phyloP scores from a whole-genome alignment of 192 early-diverging fungal species.

The Martensiomyces pterosporus region DNA sequence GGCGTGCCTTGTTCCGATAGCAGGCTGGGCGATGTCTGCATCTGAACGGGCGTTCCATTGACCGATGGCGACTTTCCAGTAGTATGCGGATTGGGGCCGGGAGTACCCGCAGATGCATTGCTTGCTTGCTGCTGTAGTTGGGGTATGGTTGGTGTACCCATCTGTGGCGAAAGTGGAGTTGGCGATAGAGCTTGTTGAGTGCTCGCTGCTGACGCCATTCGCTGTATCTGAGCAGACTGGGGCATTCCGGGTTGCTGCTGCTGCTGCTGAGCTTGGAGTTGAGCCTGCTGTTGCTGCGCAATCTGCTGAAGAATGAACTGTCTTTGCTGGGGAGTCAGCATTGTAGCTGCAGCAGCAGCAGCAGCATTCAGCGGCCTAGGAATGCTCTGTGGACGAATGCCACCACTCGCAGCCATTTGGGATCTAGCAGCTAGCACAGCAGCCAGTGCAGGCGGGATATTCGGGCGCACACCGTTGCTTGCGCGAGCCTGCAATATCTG shows the following conservation, averaged over 20 bases:
- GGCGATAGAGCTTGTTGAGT: no score
- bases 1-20: constrained; percentile 13
- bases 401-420: no score
- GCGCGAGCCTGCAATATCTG: constrained; percentile 44
- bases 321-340: neutral
- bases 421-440: constrained; percentile 25
- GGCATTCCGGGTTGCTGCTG: constrained; percentile 12
- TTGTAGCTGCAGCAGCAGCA: neutral
- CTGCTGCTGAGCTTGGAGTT: constrained; percentile 20
- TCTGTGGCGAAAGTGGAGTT: neutral
- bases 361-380: no score
- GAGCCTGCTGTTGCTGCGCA: constrained; percentile 3
- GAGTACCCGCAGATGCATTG: neutral
- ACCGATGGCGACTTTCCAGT: constrained; percentile 9
- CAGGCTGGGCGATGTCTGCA: constrained; percentile 12
- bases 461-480: constrained; percentile 27
- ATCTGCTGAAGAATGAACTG: neutral
- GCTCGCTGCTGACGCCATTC: no score
- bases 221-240: no score
- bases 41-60: neutral
- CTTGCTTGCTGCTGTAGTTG: constrained; percentile 19
- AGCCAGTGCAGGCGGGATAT: constrained; percentile 35
- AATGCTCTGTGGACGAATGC: no score
- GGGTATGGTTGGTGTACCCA: no score
- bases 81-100: constrained; percentile 3